Evolutionary conservation across 257 asterid genomes (phyloP), one percentile per base, ranked within the genome.

Genomic region (Avicennia marina): DNA sequence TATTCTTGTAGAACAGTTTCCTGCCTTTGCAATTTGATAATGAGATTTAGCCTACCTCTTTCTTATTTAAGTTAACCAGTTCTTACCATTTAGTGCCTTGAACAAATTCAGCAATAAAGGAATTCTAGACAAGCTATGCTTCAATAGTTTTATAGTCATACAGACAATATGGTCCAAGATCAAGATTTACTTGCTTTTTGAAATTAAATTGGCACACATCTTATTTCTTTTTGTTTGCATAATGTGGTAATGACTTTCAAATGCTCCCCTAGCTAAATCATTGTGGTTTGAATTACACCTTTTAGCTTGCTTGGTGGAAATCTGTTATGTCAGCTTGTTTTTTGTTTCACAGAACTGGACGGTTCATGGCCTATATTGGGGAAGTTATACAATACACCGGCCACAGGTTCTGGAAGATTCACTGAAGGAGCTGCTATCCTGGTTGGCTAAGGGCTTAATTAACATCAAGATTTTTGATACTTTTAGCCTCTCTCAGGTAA

Each of bases 321-420:
- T 44, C 10, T 18, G 24, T 43, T 16, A 53, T 40, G 20, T 42
- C 48, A 11, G 48, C 47, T 20, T 22, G 3, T 21, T 12, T 12
- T 55, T 38, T 42, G 11, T 65, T 46, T 44, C 58, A 17, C 80
- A 93, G 98, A 89, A 89, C 71, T 93, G 97, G 97, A 93, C 97
- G 0, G 47, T 93, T 73, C 97, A 89, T 47, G 98, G 98, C 48
- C 77, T 93, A 20, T 93, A 81, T 64, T 93, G 98, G 98, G 95
- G 97, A 71, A 93, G 98, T 68, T 71, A 93, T 61, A 80, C 29
- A 63, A 80, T 82, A 29, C 78, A 93, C 59, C 72, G 64, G 64
- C 95, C 94, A 6, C 66, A 3, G 17, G 84, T 85, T 62, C 86
- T 89, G 20, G 77, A 79, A 54, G 94, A 93, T 71, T 93, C 98